Conservation (phyloP, 768 basidiomycete species). For the Phlebiopsis gigantea region DNA sequence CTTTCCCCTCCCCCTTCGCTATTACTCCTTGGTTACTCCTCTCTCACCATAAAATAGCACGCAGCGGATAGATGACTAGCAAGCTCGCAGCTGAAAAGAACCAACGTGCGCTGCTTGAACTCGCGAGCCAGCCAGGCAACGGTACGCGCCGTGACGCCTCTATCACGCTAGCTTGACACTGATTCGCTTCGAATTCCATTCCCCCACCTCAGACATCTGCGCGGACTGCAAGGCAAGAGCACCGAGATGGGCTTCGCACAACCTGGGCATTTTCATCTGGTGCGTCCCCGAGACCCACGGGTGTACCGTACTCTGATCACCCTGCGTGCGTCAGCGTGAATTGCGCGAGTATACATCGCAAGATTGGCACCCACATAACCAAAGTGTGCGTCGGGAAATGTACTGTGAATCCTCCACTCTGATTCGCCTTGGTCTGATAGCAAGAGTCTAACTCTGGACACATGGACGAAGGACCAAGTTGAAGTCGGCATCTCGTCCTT, state of each 20-base stretch:
- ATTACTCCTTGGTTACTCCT: neutral
- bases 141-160: slow-evolving; percentile 39
- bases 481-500: slow-evolving; percentile 47
- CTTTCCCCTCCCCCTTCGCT: neutral
- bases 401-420: neutral
- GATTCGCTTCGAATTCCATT: neutral
- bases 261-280: slow-evolving; percentile 88
- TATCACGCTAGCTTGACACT: neutral
- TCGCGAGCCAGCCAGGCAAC: slow-evolving; percentile 73
- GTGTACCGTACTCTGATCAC: neutral
- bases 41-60: neutral
- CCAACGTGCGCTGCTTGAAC: slow-evolving; percentile 61
- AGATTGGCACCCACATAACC: slow-evolving; percentile 89
- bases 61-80: slow-evolving; percentile 24
- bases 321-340: slow-evolving; percentile 46
- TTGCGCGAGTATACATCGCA: slow-evolving; percentile 90
- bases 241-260: slow-evolving; percentile 88
- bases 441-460: slow-evolving; percentile 85
- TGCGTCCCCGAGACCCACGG: slow-evolving; percentile 25
- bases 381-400: slow-evolving; percentile 70
- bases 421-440: slow-evolving; percentile 31
- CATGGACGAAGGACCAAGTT: slow-evolving; percentile 85
- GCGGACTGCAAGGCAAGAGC: slow-evolving; percentile 88
- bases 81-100: slow-evolving; percentile 64
- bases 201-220: slow-evolving; percentile 59